Conservation (phyloP, 2,329 filamentous ascomycete species). For the Cytospora mali region DNA sequence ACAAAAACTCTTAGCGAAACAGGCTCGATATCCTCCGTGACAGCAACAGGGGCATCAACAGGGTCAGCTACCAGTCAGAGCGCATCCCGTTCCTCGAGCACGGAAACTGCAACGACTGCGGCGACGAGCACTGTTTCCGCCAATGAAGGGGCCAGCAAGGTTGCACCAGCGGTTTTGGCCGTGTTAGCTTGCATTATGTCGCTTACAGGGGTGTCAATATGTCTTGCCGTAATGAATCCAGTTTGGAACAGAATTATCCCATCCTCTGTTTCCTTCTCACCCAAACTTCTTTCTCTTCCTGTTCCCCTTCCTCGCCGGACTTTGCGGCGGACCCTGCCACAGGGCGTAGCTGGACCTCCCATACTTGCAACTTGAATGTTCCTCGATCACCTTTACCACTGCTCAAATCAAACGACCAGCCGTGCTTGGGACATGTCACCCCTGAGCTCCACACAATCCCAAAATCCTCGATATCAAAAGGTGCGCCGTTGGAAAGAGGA, state of each 20-base stretch:
- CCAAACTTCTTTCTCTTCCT: constrained; percentile 22
- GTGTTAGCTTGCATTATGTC: not conserved
- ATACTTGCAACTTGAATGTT: constrained; percentile 26
- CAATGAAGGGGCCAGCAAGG: not conserved
- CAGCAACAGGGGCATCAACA: not conserved
- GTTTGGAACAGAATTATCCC: not conserved
- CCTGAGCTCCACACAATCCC: constrained; percentile 26
- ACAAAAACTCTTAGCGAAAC: not conserved
- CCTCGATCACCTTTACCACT: constrained; percentile 24
- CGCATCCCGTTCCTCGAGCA: not conserved
- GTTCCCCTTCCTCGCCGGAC: not conserved
- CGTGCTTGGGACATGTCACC: constrained; percentile 27
- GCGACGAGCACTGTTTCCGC: not conserved
- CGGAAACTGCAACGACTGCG: not conserved
- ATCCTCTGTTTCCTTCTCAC: constrained; percentile 27
- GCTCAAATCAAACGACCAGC: constrained; percentile 26
- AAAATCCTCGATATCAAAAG: constrained; percentile 30
- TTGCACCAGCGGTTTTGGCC: not conserved
- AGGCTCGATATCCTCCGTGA: not conserved
- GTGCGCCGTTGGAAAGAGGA: constrained; percentile 24
- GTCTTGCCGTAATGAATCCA: not conserved
- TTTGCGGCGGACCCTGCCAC: not conserved
- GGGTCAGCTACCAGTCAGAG: not conserved
- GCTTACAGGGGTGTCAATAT: not conserved
- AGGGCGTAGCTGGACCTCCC: constrained; percentile 26